Evolutionary conservation across 2,329 filamentous ascomycete genomes (phyloP), one percentile per base, ranked within the genome.

Genomic region (Fusarium begoniae): DNA sequence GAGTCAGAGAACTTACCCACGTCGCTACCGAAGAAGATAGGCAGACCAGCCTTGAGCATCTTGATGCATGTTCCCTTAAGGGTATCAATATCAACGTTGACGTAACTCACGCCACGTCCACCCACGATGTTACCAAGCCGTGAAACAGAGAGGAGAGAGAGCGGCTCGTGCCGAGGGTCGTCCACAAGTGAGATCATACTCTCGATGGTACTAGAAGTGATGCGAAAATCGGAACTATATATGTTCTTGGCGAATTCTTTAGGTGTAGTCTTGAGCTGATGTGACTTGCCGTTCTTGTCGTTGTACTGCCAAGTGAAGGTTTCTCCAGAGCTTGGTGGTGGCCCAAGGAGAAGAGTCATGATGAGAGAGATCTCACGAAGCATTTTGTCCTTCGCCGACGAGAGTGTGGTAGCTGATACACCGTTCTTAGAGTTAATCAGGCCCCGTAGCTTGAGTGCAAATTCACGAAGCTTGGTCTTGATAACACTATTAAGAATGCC

Each of bases 1-100:
- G 84, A 85, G 79, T 95, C 91, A 63, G 90, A 93, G 82, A 92
- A 95, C 81, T 97, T 93, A 71, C 94, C 94, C 0, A 97, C 94
- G 78, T 98, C 95, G 57, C 90, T 93, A 64, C 95, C 95, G 80
- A 98, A 97, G 87, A 97, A 97, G 57, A 97, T 89, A 15, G 95
- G 94, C 10, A 94, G 84, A 3, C 94, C 94, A 17, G 91, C 90
- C 79, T 90, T 89, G 55, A 97, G 89, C 93, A 95, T 96, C 37
- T 89, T 86, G 55, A 97, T 90, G 76, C 92, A 93, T 1, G 92
- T 91, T 2, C 84, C 80, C 82, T 97, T 97, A 75, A 97, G 90
- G 1, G 89, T 85, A 4, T 82, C 73, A 86, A 95, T 95, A 68
- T 91, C 87, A 22, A 96, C 94, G 80, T 97, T 97, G 78, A 97